These are phyloP conservation scores for Quillaja saponaria DNA, from an alignment of 306 rosid genomes.

Conservation along the genomic window DNA sequence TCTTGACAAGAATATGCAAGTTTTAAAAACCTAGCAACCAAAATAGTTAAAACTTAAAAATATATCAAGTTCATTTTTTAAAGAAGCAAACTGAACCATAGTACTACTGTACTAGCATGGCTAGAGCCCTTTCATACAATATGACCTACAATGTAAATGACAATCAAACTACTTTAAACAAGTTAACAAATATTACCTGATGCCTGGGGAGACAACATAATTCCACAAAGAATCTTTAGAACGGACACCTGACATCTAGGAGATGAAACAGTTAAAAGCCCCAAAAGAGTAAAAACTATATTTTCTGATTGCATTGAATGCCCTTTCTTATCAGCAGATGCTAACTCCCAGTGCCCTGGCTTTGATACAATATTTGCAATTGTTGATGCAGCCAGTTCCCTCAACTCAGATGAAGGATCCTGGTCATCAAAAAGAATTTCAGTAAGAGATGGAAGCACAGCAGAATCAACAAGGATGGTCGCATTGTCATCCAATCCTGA, in stretches of 20 bases:
- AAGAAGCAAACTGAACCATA: conserved; percentile 14
- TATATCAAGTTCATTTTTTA: too few relatives aligned
- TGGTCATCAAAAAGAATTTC: conserved; percentile 41
- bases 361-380: conserved; percentile 61
- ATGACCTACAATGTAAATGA: too few relatives aligned
- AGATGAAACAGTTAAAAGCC: conserved; percentile 30
- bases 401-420: conserved; percentile 39
- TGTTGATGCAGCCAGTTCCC: conserved; percentile 52
- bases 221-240: conserved; percentile 55
- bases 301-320: conserved; percentile 53
- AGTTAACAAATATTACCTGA: conserved; percentile 40
- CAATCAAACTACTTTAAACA: conserved; percentile 7
- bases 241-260: conserved; percentile 47
- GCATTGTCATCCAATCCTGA: conserved; percentile 58
- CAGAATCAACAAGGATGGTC: conserved; percentile 51
- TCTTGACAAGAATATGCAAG: too few relatives aligned
- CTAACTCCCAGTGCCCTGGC: conserved; percentile 68
- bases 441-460: conserved; percentile 49
- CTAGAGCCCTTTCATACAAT: too few relatives aligned
- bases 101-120: background rate
- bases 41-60: too few relatives aligned
- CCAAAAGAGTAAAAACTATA: conserved; percentile 37
- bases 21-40: too few relatives aligned
- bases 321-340: conserved; percentile 56
- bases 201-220: conserved; percentile 58